Base-by-base conservation (phyloP, 495 filamentous ascomycete genomes). In the Cudoniella acicularis region DNA sequence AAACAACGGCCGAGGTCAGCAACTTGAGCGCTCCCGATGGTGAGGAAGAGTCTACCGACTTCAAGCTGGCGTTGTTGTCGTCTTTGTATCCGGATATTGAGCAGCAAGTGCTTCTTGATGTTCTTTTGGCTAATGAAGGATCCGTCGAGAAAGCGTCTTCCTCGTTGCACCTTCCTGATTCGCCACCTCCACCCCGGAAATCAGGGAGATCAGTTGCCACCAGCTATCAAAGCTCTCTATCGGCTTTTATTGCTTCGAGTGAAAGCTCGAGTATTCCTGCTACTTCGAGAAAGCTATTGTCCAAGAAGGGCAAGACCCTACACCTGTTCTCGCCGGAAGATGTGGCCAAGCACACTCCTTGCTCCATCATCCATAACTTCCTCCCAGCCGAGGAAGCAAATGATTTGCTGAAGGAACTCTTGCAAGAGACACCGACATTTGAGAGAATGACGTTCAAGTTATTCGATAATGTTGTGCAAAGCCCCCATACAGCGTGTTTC, bases 331-430 rank as follows among this genome's bases (percentile, higher is more conserved):
- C 87, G 26, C 88, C 92, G 1, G 75, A 82, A 36, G 91, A 96
- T 67, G 79, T 97, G 24, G 85, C 87, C 49, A 74, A 79, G 16
- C 79, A 92, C 64, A 96, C 94, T 0, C 90, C 94, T 17, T 96
- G 91, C 72, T 90, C 87, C 9, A 87, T 96, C 62, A 85, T 96
- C 65, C 92, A 92, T 73, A 93, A 95, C 66, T 97, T 97, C 67
- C 79, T 98, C 0, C 86, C 89, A 0, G 11, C 78, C 0, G 75
- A 84, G 8, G 78, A 87, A 49, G 93, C 93, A 18, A 86, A 89
- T 52, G 71, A 75, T 3, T 81, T 98, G 10, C 78, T 97, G 0
- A 62, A 72, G 1, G 92, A 97, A 65, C 76, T 97, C 18, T 76
- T 97, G 0, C 72, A 80, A 16, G 91, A 96, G 73, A 82, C 88